Conservation (phyloP, 2,329 filamentous ascomycete species). For the Colletotrichum neosansevieriae region DNA sequence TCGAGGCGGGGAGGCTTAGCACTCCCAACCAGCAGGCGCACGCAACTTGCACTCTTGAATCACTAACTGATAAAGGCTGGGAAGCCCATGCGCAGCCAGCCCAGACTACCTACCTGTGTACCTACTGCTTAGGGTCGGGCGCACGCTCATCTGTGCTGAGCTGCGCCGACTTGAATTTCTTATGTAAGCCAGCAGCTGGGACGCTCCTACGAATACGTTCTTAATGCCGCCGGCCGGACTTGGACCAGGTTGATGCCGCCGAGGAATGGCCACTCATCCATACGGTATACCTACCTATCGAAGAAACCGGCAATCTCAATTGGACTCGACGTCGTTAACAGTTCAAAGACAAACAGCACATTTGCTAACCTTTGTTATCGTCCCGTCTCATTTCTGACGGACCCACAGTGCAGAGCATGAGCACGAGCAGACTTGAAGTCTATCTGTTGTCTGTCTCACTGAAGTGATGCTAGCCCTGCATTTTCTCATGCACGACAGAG, state of each 20-base stretch:
- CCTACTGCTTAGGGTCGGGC: no score
- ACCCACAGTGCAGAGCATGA: neutral
- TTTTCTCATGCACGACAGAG: no score
- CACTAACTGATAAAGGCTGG: conserved; percentile 13
- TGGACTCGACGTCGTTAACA: no score
- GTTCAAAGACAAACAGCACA: no score
- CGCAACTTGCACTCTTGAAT: neutral
- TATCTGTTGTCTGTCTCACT: neutral
- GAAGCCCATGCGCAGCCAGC: conserved; percentile 14
- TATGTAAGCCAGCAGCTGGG: neutral
- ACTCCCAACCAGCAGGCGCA: neutral
- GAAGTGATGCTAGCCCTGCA: neutral
- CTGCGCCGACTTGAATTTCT: no score
- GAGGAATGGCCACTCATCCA: neutral
- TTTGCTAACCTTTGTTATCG: neutral
- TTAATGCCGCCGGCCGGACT: conserved; percentile 6
- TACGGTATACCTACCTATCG: no score
- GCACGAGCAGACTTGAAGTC: neutral
- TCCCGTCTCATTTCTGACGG: neutral
- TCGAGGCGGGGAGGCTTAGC: conserved; percentile 30
- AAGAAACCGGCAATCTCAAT: no score
- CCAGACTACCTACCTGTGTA: conserved; percentile 12
- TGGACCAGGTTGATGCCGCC: neutral
- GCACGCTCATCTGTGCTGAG: no score
- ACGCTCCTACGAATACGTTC: neutral